Evolutionary conservation across 1,284 basidiomycete species (phyloP), one percentile per base, ranked within the genome.

Genomic region (Cryptococcus jaspeensis): DNA sequence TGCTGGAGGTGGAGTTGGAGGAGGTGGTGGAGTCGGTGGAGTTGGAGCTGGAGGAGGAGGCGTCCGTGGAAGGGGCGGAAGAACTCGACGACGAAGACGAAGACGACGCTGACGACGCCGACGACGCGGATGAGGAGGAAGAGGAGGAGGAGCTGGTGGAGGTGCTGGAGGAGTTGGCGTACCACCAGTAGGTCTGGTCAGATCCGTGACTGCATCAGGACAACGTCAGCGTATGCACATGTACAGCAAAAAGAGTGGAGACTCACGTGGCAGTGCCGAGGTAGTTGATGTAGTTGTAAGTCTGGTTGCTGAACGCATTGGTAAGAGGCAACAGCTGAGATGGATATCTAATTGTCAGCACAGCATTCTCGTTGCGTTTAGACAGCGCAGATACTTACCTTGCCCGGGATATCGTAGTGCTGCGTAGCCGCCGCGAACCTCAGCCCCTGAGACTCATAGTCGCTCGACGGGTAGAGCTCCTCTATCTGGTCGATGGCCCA

Each of bases 101-200:
- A 42, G 2, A 7, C 23, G 4, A 22, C 18, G 12, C 15, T 42
- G 41, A 22, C 8, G 12, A 3, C 23, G 12, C n/a, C n/a, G n/a
- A n/a, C 13, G 50, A n/a, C 3, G 16, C 13, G 16, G 37, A 36
- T 5, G 47, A 16, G 15, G 11, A 23, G 18, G 36, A 20, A n/a
- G 50, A 39, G 18, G 23, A 20, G 15, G n/a, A n/a, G n/a, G 40
- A 28, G 23, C 23, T 28, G 4, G 13, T n/a, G 18, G 37, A 50
- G 18, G 32, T 16, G 40, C 32, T 47, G n/a, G 44, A 15, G 9
- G 44, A 46, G n/a, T 45, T 35, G 16, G 15, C 11, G 37, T 54
- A 54, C 52, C 52, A 54, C 44, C 43, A 54, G 37, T 54, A 54
- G 3, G 44, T 39, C 37, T 54, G 52, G 16, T 54, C 52, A 25